Evolutionary conservation across 2,329 filamentous ascomycete genomes (phyloP).

Genomic region (Cladosporium phlei): DNA sequence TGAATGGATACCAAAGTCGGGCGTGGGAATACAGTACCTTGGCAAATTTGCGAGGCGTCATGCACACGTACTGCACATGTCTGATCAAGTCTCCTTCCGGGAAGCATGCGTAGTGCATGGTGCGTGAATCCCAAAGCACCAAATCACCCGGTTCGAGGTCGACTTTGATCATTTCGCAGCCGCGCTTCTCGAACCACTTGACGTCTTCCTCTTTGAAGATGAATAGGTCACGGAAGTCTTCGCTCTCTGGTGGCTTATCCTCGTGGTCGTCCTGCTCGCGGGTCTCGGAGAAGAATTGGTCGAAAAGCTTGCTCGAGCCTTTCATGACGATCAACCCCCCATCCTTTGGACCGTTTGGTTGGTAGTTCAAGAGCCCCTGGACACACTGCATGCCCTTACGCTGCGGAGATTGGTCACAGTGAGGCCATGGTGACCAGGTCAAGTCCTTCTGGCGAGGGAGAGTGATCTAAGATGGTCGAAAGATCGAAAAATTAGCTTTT

Average conservation of each 20-base stretch:
- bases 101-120: constrained; percentile 42
- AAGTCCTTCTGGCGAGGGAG: constrained; percentile 39
- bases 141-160: constrained; percentile 22
- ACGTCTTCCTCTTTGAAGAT: constrained; percentile 37
- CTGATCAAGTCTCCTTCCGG: constrained; percentile 25
- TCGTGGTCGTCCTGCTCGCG: constrained; percentile 25
- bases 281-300: constrained; percentile 43
- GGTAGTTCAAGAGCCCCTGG: constrained; percentile 43
- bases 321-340: constrained; percentile 45
- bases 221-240: constrained; percentile 39
- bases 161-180: constrained; percentile 20
- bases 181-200: constrained; percentile 21
- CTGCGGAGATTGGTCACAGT: constrained; percentile 41
- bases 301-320: constrained; percentile 38
- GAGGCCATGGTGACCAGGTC: constrained; percentile 41
- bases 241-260: constrained; percentile 31
- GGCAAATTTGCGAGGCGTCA: constrained; percentile 35
- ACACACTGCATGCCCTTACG: constrained; percentile 40
- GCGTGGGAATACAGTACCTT: too few species aligned
- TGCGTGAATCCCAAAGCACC: constrained; percentile 32
- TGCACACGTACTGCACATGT: constrained; percentile 32
- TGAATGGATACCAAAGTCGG: too few species aligned
- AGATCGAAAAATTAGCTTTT: too few species aligned
- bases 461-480: too few species aligned
- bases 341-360: constrained; percentile 43